Percentiles rank a stretch among this genome's conserved stretches.
Evolutionary conservation across 1,284 basidiomycete genomes (phyloP).

Genomic region (Ceratobasidium papillatum): DNA sequence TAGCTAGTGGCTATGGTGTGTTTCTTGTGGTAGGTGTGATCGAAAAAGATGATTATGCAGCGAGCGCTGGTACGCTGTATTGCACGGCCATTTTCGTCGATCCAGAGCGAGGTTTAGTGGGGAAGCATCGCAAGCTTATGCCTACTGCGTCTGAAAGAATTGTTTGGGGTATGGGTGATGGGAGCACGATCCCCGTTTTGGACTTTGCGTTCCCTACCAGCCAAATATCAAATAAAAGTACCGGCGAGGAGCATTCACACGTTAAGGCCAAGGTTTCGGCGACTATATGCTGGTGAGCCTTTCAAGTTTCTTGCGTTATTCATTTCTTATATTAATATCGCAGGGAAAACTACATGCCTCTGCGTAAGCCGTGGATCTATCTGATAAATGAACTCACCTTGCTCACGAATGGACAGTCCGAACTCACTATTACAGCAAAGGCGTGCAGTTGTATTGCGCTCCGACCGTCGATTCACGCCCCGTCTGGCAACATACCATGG

Average conservation of each 20-base stretch:
- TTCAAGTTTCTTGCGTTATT: neutral
- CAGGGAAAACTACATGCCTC: conserved; percentile 82
- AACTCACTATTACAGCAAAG: conserved; percentile 67
- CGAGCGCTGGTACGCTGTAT: conserved; percentile 68
- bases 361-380: conserved; percentile 51
- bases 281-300: conserved; percentile 70
- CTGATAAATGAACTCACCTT: conserved; percentile 46
- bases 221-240: conserved; percentile 47
- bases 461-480: conserved; percentile 75
- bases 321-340: conserved; percentile 15
- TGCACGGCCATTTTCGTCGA: conserved; percentile 74
- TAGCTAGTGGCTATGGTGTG: conserved; percentile 62
- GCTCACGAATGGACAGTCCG: conserved; percentile 56
- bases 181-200: conserved; percentile 60
- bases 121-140: conserved; percentile 76
- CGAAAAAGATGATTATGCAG: conserved; percentile 59
- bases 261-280: conserved; percentile 66
- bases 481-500: conserved; percentile 71
- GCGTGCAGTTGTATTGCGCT: conserved; percentile 72
- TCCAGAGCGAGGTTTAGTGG: conserved; percentile 64
- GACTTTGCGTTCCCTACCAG: conserved; percentile 50
- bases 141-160: conserved; percentile 74
- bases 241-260: neutral
- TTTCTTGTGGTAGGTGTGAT: conserved; percentile 75
- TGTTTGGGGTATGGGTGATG: conserved; percentile 73